Evolutionary conservation across 352 stramenopile genomes (phyloP), one percentile per base, ranked within the genome.

Genomic region (Pythium grandisporangium): DNA sequence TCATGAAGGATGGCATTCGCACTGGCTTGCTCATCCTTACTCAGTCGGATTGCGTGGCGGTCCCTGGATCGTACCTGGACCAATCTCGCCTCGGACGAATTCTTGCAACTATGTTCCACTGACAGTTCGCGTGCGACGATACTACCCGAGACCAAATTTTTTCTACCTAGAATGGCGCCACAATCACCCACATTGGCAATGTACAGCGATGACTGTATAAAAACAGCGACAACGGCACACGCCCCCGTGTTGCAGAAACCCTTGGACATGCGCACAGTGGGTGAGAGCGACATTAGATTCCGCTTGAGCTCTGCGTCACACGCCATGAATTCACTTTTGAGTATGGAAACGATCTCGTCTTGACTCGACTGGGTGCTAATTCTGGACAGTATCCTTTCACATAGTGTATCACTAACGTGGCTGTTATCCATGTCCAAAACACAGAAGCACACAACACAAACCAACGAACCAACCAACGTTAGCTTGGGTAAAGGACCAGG

Each of bases 181-280:
- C 90, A 96, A 45, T 97, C 87, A 19, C 90, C 90, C 14, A 96
- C 84, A 47, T 96, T 94, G 11, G 85, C 84, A 2, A 95, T 72
- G 43, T 94, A 96, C 10, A 96, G 48, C 25, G 63, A 58, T 1
- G 53, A 55, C n/a, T 64, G 58, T 19, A 84, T 57, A 25, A 89
- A 77, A 6, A 89, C 50, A 3, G 70, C 66, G 0, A 84, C 63
- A 3, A 84, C 70, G 1, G 64, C 70, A 23, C 73, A 89, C 3
- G 72, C 72, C 0, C 76, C 76, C 2, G 72, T 70, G 37, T 89
- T 89, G 53, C 70, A 84, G 24, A 71, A 85, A 4, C 70, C 76
- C 33, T 83, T 83, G 0, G 70, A 76, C 48, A 81, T 64, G 17
- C 57, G 57, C 0, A 67, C 49, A 12, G 60, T 65, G 0, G 45